Percentiles rank a stretch among this genome's conserved stretches.
Evolutionary conservation across 352 stramenopile species (phyloP).

Genomic region (Phytopythium oedochilum): DNA sequence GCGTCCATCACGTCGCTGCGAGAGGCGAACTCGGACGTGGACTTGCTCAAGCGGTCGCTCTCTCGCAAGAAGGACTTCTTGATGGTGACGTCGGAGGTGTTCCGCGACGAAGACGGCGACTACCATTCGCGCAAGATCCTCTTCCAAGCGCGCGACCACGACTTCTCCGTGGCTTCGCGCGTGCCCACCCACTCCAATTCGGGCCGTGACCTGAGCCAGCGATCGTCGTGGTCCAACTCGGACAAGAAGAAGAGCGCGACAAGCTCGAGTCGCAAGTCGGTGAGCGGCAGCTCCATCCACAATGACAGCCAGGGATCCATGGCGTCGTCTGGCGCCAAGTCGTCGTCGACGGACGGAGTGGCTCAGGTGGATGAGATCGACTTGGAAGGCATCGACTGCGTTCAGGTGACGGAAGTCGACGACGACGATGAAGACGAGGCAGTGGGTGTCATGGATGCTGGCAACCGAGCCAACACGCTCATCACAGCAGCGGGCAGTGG

Average conservation of each 20-base stretch:
- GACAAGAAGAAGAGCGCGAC: slow-evolving; percentile 32
- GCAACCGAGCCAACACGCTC: slow-evolving; percentile 4
- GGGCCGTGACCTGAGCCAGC: slow-evolving; percentile 40
- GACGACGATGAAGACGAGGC: slow-evolving; percentile 69
- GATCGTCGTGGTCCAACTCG: slow-evolving; percentile 28
- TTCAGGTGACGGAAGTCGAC: slow-evolving; percentile 69
- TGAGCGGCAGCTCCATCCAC: slow-evolving; percentile 25
- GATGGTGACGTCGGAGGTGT: slow-evolving; percentile 89
- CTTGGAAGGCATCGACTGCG: slow-evolving; percentile 73
- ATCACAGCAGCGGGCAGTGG: slow-evolving; percentile 13
- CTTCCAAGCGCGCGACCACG: slow-evolving; percentile 80
- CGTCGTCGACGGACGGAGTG: slow-evolving; percentile 23
- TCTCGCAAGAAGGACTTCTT: slow-evolving; percentile 88
- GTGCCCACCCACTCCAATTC: slow-evolving; percentile 69
- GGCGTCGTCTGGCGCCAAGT: slow-evolving; percentile 40
- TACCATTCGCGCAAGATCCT: slow-evolving; percentile 88
- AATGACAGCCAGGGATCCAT: slow-evolving; percentile 39
- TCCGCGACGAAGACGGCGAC: slow-evolving; percentile 77
- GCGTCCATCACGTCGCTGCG: slow-evolving; percentile 18
- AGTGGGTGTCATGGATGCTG: slow-evolving; percentile 30
- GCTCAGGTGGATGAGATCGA: slow-evolving; percentile 46
- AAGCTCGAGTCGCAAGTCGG: slow-evolving; percentile 34
- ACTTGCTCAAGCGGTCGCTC: slow-evolving; percentile 80
- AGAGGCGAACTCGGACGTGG: slow-evolving; percentile 39
- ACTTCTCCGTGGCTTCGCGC: slow-evolving; percentile 81